Base-by-base conservation (phyloP, 768 basidiomycete genomes). In the Mycena leptocephala region DNA sequence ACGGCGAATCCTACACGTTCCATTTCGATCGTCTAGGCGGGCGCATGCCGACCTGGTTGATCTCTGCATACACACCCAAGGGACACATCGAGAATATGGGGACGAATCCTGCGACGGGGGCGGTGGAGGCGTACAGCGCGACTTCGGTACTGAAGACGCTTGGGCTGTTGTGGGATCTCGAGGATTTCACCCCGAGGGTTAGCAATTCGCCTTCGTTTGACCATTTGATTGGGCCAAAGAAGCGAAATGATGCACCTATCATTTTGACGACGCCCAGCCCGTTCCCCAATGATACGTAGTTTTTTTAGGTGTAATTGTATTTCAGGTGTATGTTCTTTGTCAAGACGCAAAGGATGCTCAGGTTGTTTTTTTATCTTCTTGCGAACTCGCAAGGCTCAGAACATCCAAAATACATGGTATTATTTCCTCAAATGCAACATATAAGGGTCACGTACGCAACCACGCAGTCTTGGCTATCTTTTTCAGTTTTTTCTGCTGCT, bases 381-480 rank as follows among this genome's bases (percentile, higher is more conserved):
- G n/a, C n/a, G n/a, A n/a, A 5, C 35, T 18, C 58, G 20, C 35
- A 22, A 24, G 24, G 30, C 53, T 35, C 1, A 37, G 26, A 58
- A 43, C 51, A 58, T 56, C 22, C 55, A 20, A 43, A 65, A 65
- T 48, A 64, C 53, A 72, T 35, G n/a, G 39, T 41, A 75, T 63
- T 37, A 14, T 35, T 53, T 62, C 71, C 75, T 51, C 35, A n/a
- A 32, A 64, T 51, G 61, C 28, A 63, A 58, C 58, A 70, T 53
- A 73, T 24, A 69, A 59, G 43, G 39, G 30, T 79, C 73, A 95
- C 79, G 93, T 94, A 82, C 95, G 92, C 79, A 96, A 82, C 95
- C 95, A 96, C 11, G 95, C 95, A 1, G 95, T 96, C 87, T 96
- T 96, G 46, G 95, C 95, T 11, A 96, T 92, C 86, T 96, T 96